These are phyloP conservation scores for Zymoseptoria ardabiliae DNA, from an alignment of 2,329 filamentous ascomycete genomes.

Conservation along the genomic window DNA sequence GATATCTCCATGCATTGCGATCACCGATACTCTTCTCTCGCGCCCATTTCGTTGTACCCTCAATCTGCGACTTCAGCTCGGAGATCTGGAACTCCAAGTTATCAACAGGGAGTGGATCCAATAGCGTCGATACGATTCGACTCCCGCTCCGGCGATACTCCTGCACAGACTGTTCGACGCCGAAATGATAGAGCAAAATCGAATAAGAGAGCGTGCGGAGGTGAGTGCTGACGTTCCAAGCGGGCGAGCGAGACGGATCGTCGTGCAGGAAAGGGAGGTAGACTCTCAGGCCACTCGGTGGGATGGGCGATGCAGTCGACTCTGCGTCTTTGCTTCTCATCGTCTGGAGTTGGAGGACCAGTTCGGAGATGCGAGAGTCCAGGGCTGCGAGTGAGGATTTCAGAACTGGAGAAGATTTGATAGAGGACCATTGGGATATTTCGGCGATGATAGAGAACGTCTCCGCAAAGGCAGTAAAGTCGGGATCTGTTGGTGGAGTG, in stretches of 20 bases:
- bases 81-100: not conserved
- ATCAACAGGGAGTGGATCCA: conserved; percentile 2
- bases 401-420: not conserved
- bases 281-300: conserved; percentile 35
- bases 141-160: conserved; percentile 35
- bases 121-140: conserved; percentile 13
- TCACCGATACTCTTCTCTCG: not conserved
- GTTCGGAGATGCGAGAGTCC: conserved; percentile 31
- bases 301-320: conserved; percentile 1
- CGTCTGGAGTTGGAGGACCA: conserved; percentile 38
- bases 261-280: conserved; percentile 59
- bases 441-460: conserved; percentile 10
- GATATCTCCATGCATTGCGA: conserved; percentile 16
- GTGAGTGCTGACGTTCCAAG: conserved; percentile 34
- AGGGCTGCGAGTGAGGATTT: conserved; percentile 3
- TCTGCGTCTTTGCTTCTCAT: not conserved
- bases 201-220: conserved; percentile 35
- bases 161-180: conserved; percentile 20
- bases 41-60: conserved; percentile 2
- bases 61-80: conserved; percentile 1
- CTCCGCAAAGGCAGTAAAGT: conserved; percentile 9
- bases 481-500: not conserved
- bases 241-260: conserved; percentile 36
- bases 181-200: conserved; percentile 22
- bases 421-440: not conserved